Percentiles rank a stretch among this genome's conserved stretches.
Conservation (phyloP, 2,329 filamentous ascomycete species). For the Claviceps cyperi region DNA sequence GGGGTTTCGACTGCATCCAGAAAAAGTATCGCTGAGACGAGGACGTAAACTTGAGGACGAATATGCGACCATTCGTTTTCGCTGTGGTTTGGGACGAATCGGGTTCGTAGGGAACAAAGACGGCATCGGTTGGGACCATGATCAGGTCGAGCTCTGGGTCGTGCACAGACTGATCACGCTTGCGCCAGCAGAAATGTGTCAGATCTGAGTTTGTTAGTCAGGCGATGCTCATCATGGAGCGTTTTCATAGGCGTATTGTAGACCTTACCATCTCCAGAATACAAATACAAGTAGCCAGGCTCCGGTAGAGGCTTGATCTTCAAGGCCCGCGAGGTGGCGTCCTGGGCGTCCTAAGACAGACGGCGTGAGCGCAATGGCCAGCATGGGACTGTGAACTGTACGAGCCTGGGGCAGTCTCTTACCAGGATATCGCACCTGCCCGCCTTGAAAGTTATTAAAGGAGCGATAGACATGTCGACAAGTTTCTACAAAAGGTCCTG, state of each 20-base stretch:
- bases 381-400: background rate
- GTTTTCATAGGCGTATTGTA: too few relatives aligned
- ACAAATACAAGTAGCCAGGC: slow-evolving; percentile 83
- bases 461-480: slow-evolving; percentile 58
- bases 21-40: slow-evolving; percentile 86
- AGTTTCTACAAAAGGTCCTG: background rate
- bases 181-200: slow-evolving; percentile 94
- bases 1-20: slow-evolving; percentile 88
- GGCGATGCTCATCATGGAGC: background rate
- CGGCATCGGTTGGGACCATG: slow-evolving; percentile 83
- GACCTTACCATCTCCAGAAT: slow-evolving; percentile 65
- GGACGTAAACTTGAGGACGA: slow-evolving; percentile 83
- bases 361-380: slow-evolving; percentile 8
- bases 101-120: slow-evolving; percentile 67
- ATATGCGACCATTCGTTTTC: slow-evolving; percentile 78
- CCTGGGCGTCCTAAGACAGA: background rate
- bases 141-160: slow-evolving; percentile 76
- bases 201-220: slow-evolving; percentile 44
- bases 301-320: slow-evolving; percentile 60
- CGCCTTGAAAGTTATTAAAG: slow-evolving; percentile 93
- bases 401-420: slow-evolving; percentile 18
- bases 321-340: slow-evolving; percentile 27
- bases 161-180: slow-evolving; percentile 54
- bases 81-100: slow-evolving; percentile 39
- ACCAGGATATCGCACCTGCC: slow-evolving; percentile 79